Base-by-base conservation (phyloP, 495 filamentous ascomycete genomes). In the Penicillium verhagenii region DNA sequence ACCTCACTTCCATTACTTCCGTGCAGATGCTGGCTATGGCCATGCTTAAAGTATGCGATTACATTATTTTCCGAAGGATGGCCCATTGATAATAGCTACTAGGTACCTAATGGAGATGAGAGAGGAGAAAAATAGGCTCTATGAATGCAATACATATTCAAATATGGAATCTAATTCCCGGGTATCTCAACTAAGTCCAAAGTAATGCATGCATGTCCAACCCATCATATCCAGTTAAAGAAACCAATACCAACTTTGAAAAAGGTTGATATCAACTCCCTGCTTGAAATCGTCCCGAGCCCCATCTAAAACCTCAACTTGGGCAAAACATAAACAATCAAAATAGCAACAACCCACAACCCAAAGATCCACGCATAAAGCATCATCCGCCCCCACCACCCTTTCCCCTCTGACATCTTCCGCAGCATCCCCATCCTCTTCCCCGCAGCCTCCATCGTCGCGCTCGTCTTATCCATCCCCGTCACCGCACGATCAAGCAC, bases 361-460 rank as follows among this genome's bases (percentile, higher is more conserved):
- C 83, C 90, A 49, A 84, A 86, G 44, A 96, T 92, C 78, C 86
- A 86, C 13, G 76, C 86, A 79, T 95, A 96, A 47, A 96, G 75
- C 79, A 89, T 76, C 76, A 96, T 82, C 48, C 92, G 66, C 16
- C 88, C 92, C 88, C 82, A 92, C 88, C 86, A 93, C 1, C 92
- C 92, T 65, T 86, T 83, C 9, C 91, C 91, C 75, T 96, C 92
- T 19, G 83, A 90, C 82, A 93, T 86, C 21, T 79, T 75, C 58
- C 80, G 72, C 61, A 96, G 64, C 64, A 77, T 75, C 0, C 89
- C 87, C 86, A 98, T 94, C 53, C 83, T 72, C 56, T 79, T 76
- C 35, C 84, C 81, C 18, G 92, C 87, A 0, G 82, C 84, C 38
- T 90, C 85, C 78, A 98, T 88, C 2, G 83, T 86, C 6, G 74